Conservation (phyloP, 352 stramenopile genomes). For the Pythium rishiriense region DNA sequence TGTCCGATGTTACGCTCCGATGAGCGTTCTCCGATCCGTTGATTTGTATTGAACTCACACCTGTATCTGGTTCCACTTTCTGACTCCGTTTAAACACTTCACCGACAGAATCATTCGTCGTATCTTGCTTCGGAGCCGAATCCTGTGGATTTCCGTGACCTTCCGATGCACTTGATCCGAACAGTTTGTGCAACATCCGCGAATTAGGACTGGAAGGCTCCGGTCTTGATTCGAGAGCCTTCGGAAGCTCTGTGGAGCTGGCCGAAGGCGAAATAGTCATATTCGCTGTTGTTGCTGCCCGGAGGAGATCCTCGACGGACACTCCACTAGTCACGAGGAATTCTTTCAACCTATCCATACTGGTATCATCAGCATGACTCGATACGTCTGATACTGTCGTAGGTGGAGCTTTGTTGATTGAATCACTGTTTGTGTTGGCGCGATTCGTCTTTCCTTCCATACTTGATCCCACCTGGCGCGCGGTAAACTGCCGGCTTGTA, state of each 20-base stretch:
- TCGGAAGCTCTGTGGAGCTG: not conserved
- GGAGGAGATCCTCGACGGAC: conserved; percentile 73
- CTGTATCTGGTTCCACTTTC: not conserved
- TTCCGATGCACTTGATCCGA: not conserved
- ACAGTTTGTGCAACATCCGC: conserved; percentile 9
- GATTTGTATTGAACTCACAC: too few relatives aligned
- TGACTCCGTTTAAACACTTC: not conserved
- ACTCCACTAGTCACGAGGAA: conserved; percentile 62
- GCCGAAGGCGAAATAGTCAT: conserved; percentile 32
- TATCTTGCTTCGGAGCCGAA: conserved; percentile 14
- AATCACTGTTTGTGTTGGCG: not conserved
- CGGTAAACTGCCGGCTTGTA: not conserved
- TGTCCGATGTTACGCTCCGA: too few relatives aligned
- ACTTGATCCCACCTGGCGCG: not conserved
- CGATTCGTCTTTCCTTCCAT: not conserved
- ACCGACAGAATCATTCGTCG: not conserved
- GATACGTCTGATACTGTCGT: not conserved
- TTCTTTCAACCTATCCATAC: conserved; percentile 60
- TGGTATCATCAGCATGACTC: conserved; percentile 19
- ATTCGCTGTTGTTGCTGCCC: conserved; percentile 53
- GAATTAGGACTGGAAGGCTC: not conserved
- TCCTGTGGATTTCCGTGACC: conserved; percentile 24
- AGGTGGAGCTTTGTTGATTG: too few relatives aligned
- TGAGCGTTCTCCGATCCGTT: too few relatives aligned
- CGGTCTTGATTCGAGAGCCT: not conserved